phyloP scores from a whole-genome alignment of 176 grass and related monocot species.

The Carex myosuroides region DNA sequence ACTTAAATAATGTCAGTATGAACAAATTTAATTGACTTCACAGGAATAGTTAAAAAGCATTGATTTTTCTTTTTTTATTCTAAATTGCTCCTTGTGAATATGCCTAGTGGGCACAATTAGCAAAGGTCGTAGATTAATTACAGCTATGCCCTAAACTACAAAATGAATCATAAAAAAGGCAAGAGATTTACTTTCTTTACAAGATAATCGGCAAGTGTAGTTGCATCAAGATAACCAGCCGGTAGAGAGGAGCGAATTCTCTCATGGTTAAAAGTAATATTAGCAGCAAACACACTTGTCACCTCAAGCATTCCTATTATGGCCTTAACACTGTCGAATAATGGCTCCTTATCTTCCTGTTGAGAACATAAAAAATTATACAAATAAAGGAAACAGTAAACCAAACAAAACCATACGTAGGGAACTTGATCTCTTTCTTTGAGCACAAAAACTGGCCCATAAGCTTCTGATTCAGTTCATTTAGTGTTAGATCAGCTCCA shows the following conservation, averaged over 20 bases:
- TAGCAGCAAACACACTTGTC: slow-evolving; percentile 72
- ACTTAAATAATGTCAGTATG: neutral
- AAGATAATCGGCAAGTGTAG: slow-evolving; percentile 96
- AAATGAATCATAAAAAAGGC: neutral
- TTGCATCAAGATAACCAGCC: slow-evolving; percentile 90
- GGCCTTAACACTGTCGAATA: slow-evolving; percentile 85
- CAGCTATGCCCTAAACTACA: neutral
- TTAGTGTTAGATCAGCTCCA: neutral
- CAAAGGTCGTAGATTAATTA: neutral
- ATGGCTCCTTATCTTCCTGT: slow-evolving; percentile 96
- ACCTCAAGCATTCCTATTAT: slow-evolving; percentile 96
- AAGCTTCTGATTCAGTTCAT: neutral
- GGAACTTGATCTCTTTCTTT: neutral
- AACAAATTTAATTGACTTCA: neutral
- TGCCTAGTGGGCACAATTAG: neutral
- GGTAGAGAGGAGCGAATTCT: slow-evolving; percentile 72
- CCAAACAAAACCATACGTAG: neutral
- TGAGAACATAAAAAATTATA: slow-evolving; percentile 6
- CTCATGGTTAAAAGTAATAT: slow-evolving; percentile 76
- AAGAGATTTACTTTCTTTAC: slow-evolving; percentile 75
- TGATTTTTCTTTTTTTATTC: neutral
- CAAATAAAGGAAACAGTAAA: slow-evolving; percentile 1
- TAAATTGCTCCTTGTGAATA: neutral
- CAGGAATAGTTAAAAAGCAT: neutral
- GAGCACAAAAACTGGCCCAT: neutral